phyloP scores from a whole-genome alignment of 768 basidiomycete genomes.

The Tricholoma sp. region DNA sequence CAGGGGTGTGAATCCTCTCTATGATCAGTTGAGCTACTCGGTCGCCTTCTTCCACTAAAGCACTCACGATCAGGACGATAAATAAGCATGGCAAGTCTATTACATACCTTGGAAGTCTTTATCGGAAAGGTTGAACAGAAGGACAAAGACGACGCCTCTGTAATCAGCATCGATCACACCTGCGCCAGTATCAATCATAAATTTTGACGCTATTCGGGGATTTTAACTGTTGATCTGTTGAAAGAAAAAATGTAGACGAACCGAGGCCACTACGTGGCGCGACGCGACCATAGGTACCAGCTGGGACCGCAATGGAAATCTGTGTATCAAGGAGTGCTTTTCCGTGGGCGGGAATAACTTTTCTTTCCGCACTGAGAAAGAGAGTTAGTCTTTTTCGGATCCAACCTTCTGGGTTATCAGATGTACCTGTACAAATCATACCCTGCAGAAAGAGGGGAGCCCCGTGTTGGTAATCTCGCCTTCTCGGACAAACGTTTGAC shows the following conservation, averaged over 20 bases:
- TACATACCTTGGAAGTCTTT: slow-evolving; percentile 75
- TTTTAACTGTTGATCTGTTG: not conserved
- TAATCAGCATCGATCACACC: slow-evolving; percentile 98
- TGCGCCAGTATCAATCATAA: slow-evolving; percentile 97
- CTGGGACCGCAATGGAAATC: slow-evolving; percentile 88
- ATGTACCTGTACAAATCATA: slow-evolving; percentile 92
- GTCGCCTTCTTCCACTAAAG: slow-evolving; percentile 83
- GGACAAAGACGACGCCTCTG: slow-evolving; percentile 83
- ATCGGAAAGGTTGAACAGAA: slow-evolving; percentile 91
- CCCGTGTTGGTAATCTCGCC: slow-evolving; percentile 81
- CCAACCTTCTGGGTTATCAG: not conserved
- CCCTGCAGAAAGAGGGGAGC: slow-evolving; percentile 83
- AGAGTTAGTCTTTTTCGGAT: slow-evolving; percentile 3
- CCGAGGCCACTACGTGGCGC: slow-evolving; percentile 95
- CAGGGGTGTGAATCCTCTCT: slow-evolving; percentile 85
- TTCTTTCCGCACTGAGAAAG: slow-evolving; percentile 71
- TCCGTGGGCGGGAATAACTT: slow-evolving; percentile 79
- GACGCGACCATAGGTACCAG: slow-evolving; percentile 92
- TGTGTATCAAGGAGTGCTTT: slow-evolving; percentile 92
- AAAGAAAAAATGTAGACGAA: slow-evolving; percentile 31
- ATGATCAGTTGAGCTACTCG: slow-evolving; percentile 95
- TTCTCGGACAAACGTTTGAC: slow-evolving; percentile 82
- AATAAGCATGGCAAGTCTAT: not conserved
- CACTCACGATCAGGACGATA: not conserved
- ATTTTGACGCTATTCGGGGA: slow-evolving; percentile 72